Base-by-base conservation (phyloP, 2,329 filamentous ascomycete species). In the Pseudogymnoascus sp. region DNA sequence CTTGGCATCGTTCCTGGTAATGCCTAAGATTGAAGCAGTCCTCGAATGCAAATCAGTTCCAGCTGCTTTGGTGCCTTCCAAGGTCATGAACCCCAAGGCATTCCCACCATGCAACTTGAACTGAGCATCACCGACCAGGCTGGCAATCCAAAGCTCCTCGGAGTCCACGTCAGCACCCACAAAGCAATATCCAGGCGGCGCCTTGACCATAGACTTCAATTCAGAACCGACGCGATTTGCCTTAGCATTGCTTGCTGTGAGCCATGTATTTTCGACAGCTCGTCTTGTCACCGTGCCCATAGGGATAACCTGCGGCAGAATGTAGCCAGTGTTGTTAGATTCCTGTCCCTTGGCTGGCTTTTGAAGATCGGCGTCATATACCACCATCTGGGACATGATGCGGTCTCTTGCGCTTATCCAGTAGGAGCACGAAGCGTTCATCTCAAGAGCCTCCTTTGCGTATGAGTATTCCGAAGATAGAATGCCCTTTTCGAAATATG, bases 351-450 rank as follows among this genome's bases (percentile, higher is more conserved):
- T n/a, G 62, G 31, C 25, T 67, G 65, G 14, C 65, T 66, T 59
- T 70, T 74, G 67, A 16, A 79, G 65, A 66, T 96, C 87, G 36
- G 87, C 80, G 64, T 92, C 82, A 73, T 96, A 97, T 1, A 99
- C 89, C 1, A 96, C 93, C 82, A 97, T 90, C 72, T 99, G 95
- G n/a, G 88, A 90, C 82, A 80, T 93, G 75, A 99, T 99, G 60
- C 95, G 83, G 72, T 96, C 91, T 66, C 95, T 84, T 14, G 95
- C 93, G 71, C 91, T 96, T 70, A 99, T 97, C 95, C 96, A 99
- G 76, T 99, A 99, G 0, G 93, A 97, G 73, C 96, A 99, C 0
- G 92, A 96, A 0, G 95, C 92, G 70, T 99, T 99, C 95, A 99
- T 99, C 70, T 97, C 90, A 46, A 99, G 79, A 0, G 96, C 95